Conservation (phyloP, 352 stramenopile species). For the Pythium dissimile region DNA sequence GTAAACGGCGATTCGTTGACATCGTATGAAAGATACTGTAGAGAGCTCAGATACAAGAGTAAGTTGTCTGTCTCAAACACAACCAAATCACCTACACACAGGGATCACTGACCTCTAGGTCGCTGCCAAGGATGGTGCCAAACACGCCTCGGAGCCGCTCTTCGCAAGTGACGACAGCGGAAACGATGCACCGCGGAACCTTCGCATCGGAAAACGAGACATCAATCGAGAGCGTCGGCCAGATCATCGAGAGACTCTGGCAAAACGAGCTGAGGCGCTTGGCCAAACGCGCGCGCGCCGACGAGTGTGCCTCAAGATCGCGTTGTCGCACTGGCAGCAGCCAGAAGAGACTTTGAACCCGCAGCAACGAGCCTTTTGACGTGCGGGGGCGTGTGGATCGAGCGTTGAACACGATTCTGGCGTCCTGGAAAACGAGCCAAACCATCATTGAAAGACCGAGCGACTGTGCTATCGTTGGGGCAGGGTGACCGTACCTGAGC, state of each 20-base stretch:
- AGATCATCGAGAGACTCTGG: constrained; percentile 64
- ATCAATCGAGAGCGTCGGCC: constrained; percentile 58
- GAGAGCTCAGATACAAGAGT: background rate
- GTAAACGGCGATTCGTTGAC: constrained; percentile 20
- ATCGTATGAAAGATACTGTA: constrained; percentile 20
- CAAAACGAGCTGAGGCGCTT: constrained; percentile 47
- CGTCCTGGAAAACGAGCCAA: constrained; percentile 26
- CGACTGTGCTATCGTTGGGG: too few species aligned
- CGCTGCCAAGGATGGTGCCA: constrained; percentile 10
- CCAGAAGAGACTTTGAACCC: constrained; percentile 50
- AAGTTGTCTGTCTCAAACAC: background rate
- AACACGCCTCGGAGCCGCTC: constrained; percentile 12
- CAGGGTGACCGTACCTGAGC: too few species aligned
- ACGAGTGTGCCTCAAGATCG: constrained; percentile 34
- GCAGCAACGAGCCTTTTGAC: constrained; percentile 44
- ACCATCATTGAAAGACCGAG: background rate
- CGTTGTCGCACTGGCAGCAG: constrained; percentile 54
- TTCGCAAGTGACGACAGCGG: constrained; percentile 4
- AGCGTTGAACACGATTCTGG: constrained; percentile 55
- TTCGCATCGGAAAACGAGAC: constrained; percentile 38
- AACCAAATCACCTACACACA: background rate
- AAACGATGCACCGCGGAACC: constrained; percentile 5
- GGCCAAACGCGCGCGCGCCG: constrained; percentile 31
- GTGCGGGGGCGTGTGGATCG: constrained; percentile 20
- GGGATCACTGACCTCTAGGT: constrained; percentile 11